phyloP scores from a whole-genome alignment of 495 filamentous ascomycete species.

The Rusavskia elegans region DNA sequence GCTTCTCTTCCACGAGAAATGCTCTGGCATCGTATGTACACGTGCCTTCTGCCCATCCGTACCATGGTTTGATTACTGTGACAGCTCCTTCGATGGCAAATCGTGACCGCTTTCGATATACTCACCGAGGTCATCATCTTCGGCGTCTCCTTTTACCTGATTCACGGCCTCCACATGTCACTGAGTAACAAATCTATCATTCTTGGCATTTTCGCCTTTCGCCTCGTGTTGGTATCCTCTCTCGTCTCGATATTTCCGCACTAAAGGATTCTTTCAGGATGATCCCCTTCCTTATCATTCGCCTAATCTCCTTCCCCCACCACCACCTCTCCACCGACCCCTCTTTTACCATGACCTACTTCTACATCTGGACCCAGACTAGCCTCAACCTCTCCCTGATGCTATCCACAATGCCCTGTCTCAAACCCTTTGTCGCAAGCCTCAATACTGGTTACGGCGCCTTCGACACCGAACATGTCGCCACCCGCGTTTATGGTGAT shows the following conservation, averaged over 20 bases:
- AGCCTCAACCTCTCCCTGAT: slow-evolving; percentile 30
- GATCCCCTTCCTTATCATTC: neutral
- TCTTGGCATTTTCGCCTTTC: slow-evolving; percentile 21
- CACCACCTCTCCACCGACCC: slow-evolving; percentile 17
- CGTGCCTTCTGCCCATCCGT: neutral
- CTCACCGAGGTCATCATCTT: slow-evolving; percentile 19
- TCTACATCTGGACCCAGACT: slow-evolving; percentile 27
- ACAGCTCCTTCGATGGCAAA: neutral
- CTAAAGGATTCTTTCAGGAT: neutral
- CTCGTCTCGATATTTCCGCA: too few relatives aligned
- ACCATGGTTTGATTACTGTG: too few relatives aligned
- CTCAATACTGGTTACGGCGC: slow-evolving; percentile 2
- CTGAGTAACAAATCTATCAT: slow-evolving; percentile 19
- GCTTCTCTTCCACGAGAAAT: neutral
- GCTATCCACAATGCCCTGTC: slow-evolving; percentile 32
- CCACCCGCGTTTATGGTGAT: neutral
- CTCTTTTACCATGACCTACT: slow-evolving; percentile 22
- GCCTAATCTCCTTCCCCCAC: neutral
- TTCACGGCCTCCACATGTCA: slow-evolving; percentile 21
- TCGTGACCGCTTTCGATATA: slow-evolving; percentile 7
- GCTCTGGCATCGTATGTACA: neutral
- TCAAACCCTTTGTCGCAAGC: slow-evolving; percentile 30
- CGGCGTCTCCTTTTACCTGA: slow-evolving; percentile 19
- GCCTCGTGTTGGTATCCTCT: slow-evolving; percentile 5
- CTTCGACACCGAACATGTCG: neutral